Evolutionary conservation across 805 yeast species (phyloP).

Genomic region (Jamesozyma piceae): DNA sequence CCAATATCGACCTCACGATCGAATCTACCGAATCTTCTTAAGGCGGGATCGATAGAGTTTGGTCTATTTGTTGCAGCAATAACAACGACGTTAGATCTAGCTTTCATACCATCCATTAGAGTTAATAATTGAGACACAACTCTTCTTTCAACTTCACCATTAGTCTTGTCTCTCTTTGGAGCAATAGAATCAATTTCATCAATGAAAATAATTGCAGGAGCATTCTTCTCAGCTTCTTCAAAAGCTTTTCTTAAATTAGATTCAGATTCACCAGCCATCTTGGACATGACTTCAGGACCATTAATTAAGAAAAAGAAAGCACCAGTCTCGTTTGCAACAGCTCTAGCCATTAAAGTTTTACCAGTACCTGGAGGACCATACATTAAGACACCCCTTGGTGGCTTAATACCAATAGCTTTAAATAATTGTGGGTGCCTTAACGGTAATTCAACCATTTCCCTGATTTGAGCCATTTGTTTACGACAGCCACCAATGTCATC

Average conservation of each 20-base stretch:
- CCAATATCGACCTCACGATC: slow-evolving; percentile 88
- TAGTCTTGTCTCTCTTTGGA: slow-evolving; percentile 98
- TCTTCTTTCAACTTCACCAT: slow-evolving; percentile 99
- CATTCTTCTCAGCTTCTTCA: slow-evolving; percentile 98
- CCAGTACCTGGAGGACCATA: slow-evolving; percentile 99
- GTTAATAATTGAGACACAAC: slow-evolving; percentile 96
- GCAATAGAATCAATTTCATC: slow-evolving; percentile 99
- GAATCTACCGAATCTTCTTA: slow-evolving; percentile 81
- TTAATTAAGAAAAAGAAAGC: slow-evolving; percentile 96
- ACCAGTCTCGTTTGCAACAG: slow-evolving; percentile 99
- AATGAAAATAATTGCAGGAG: slow-evolving; percentile 94
- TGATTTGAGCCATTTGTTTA: slow-evolving; percentile 98
- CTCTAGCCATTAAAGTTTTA: slow-evolving; percentile 98
- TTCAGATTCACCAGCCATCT: slow-evolving; percentile 99
- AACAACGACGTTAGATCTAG: slow-evolving; percentile 95
- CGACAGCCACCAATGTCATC: slow-evolving; percentile 99
- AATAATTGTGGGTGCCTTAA: slow-evolving; percentile 96
- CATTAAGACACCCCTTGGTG: slow-evolving; percentile 96
- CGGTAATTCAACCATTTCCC: slow-evolving; percentile 97
- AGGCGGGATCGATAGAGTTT: slow-evolving; percentile 66
- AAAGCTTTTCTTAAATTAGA: slow-evolving; percentile 94
- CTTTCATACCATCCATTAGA: slow-evolving; percentile 99
- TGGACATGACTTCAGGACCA: slow-evolving; percentile 99
- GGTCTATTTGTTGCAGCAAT: slow-evolving; percentile 93
- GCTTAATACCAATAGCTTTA: slow-evolving; percentile 96